Evolutionary conservation across 805 yeast genomes (phyloP), one percentile per base, ranked within the genome.

Genomic region (Saturnispora galanensis): DNA sequence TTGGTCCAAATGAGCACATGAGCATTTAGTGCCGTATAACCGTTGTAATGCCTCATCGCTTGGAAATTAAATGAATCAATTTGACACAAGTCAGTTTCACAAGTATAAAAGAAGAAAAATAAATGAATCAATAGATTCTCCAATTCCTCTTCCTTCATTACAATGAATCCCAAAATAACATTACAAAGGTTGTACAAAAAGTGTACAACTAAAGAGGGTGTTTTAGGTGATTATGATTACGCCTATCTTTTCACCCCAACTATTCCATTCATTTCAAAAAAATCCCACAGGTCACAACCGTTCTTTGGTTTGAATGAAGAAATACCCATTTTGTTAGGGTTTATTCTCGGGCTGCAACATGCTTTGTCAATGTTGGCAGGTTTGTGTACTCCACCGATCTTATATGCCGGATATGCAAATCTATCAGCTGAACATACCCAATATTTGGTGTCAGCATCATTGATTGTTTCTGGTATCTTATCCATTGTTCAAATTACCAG

Each of bases 291-390:
- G 21, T 74, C 73, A 44, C 87, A 82, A 55, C 95, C 95, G 0
- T 88, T 88, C 64, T 89, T 87, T 55, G 87, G 93, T 4, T 64
- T 88, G 41, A 69, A 87, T 58, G 76, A 80, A 37, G 85, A 79
- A 1, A 79, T 89, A 77, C 97, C 97, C 1, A 53, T 87, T n/a
- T 53, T 83, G 7, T 67, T 88, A 46, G 95, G 94, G 1, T 60
- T 83, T 46, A 46, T 88, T 10, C 71, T 89, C 31, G 96, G 97
- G 13, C 71, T 88, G 50, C 96, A 88, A 66, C 97, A 88, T 59
- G 67, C 95, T 1, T 62, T 88, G 51, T 79, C 96, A 21, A 88
- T 89, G 96, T 66, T 88, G 65, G 96, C 96, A 12, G 96, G 96
- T 56, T 76, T 88, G 41, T 82, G 84, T 32, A 69, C 93, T 7